These are phyloP conservation scores for Pseudocercospora musae DNA, from an alignment of 2,329 filamentous ascomycete species.

Conservation along the genomic window DNA sequence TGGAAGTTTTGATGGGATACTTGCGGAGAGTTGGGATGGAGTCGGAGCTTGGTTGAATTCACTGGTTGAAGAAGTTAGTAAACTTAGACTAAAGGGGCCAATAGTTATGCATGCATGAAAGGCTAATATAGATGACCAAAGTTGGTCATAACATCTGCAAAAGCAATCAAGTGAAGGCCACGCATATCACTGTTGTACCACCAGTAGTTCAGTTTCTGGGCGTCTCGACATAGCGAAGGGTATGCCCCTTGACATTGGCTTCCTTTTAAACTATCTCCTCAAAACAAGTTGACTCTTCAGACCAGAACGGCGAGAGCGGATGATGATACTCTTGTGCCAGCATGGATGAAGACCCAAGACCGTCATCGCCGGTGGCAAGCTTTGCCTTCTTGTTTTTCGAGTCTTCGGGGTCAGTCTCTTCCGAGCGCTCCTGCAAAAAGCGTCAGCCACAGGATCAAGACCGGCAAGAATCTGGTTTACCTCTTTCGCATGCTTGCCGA, in stretches of 20 bases:
- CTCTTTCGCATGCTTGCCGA: constrained; percentile 3
- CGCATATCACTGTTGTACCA: neutral
- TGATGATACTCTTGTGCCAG: neutral
- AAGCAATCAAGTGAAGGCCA: neutral
- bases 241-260: neutral
- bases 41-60: constrained; percentile 6
- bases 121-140: too few relatives aligned
- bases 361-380: neutral
- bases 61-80: too few relatives aligned
- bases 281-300: constrained; percentile 6
- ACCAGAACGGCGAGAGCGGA: constrained; percentile 8
- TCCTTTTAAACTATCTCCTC: neutral
- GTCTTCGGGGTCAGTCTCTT: neutral
- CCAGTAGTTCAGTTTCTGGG: neutral
- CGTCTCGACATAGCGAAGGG: neutral
- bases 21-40: constrained; percentile 8
- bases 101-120: too few relatives aligned
- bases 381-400: constrained; percentile 2
- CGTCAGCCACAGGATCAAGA: neutral
- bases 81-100: too few relatives aligned
- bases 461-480: neutral
- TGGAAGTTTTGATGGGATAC: constrained; percentile 4
- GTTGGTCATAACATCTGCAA: too few relatives aligned
- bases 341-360: neutral
- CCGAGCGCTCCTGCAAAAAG: neutral